Evolutionary conservation across 2,329 filamentous ascomycete species (phyloP).

Genomic region (Aspergillus quadrilineatus): DNA sequence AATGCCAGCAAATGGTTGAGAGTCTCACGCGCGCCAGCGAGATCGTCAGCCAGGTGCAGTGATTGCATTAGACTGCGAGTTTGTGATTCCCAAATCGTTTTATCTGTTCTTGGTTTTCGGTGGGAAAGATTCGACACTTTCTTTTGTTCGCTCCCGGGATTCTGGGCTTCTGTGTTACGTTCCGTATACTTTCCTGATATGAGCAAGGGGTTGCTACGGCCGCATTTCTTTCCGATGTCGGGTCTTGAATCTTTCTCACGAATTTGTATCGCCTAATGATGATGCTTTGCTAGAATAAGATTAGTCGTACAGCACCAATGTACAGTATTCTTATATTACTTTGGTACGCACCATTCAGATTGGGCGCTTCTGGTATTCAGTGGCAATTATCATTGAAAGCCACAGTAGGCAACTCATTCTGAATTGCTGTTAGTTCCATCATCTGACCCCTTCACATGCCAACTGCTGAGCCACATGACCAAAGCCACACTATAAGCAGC

Average conservation of each 20-base stretch:
- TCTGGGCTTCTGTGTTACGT: constrained; percentile 15
- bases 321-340: constrained; percentile 6
- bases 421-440: no score
- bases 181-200: constrained; percentile 16
- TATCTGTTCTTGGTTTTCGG: constrained; percentile 18
- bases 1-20: constrained; percentile 99
- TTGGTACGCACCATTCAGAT: no score
- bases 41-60: constrained; percentile 81
- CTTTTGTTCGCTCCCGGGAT: background rate
- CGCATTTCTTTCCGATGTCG: constrained; percentile 18
- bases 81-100: constrained; percentile 17
- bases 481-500: background rate
- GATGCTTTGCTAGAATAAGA: constrained; percentile 20
- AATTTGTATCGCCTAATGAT: constrained; percentile 30
- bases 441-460: background rate
- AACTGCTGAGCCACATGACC: background rate
- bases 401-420: no score
- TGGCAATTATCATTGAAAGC: background rate
- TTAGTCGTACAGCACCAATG: constrained; percentile 8
- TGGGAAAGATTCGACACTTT: constrained; percentile 14
- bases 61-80: constrained; percentile 23
- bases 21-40: constrained; percentile 85
- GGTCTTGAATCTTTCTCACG: constrained; percentile 20
- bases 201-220: constrained; percentile 14
- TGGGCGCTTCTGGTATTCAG: background rate